Percentiles rank a stretch among this genome's conserved stretches.
Evolutionary conservation across 2,329 filamentous ascomycete species (phyloP).

Genomic region (Ophiognomonia clavigignenti-juglandacearum): DNA sequence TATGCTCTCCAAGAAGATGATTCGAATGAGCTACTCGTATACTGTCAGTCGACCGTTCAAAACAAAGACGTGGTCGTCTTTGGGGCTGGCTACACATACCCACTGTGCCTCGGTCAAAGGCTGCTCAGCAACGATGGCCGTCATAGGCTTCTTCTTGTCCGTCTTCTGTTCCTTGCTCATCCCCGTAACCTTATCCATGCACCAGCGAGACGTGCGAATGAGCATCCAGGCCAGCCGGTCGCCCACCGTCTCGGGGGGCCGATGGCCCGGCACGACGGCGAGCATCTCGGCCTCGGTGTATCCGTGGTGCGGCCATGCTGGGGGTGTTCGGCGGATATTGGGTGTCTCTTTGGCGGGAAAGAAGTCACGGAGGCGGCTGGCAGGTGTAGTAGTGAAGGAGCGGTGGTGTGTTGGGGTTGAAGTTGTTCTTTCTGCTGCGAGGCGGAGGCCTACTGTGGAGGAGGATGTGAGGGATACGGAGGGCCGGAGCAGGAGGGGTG

Average conservation of each 20-base stretch:
- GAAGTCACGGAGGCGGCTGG: slow-evolving; percentile 48
- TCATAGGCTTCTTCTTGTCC: slow-evolving; percentile 52
- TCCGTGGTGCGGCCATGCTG: slow-evolving; percentile 67
- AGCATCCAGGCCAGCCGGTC: slow-evolving; percentile 76
- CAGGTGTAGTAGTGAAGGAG: slow-evolving; percentile 46
- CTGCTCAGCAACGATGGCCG: slow-evolving; percentile 46
- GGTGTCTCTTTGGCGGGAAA: slow-evolving; percentile 59
- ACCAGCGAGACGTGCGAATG: slow-evolving; percentile 70
- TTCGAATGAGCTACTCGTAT: slow-evolving; percentile 61
- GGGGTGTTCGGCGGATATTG: slow-evolving; percentile 56
- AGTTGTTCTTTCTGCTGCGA: slow-evolving; percentile 20
- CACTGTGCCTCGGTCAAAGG: slow-evolving; percentile 82
- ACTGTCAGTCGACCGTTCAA: no score
- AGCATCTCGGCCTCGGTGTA: slow-evolving; percentile 80
- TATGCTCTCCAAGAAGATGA: slow-evolving; percentile 91
- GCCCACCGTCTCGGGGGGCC: slow-evolving; percentile 64
- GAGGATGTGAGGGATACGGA: slow-evolving; percentile 10
- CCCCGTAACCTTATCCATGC: slow-evolving; percentile 77
- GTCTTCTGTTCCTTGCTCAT: slow-evolving; percentile 66
- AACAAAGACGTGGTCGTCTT: no score
- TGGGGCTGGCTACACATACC: slow-evolving; percentile 38
- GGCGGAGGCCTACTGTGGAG: slow-evolving; percentile 22
- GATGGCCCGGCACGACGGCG: slow-evolving; percentile 68
- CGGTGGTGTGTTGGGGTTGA: slow-evolving; percentile 24
- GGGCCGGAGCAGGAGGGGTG: slow-evolving; percentile 14